Conservation (phyloP, 2,329 filamentous ascomycete species). For the Ophiognomonia clavigignenti-juglandacearum region DNA sequence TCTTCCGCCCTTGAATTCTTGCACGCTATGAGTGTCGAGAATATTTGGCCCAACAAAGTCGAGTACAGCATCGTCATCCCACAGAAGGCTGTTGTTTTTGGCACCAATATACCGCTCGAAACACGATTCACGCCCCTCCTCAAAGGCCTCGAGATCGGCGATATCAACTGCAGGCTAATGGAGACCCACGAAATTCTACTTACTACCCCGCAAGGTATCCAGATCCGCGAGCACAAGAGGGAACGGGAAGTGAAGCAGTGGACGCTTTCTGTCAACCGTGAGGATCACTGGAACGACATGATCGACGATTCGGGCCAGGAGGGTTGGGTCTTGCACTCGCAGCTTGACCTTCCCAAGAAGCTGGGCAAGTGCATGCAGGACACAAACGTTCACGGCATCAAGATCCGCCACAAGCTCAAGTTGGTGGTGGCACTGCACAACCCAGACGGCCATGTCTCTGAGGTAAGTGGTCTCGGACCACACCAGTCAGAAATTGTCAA, state of each 20-base stretch:
- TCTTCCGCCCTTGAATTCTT: slow-evolving; percentile 71
- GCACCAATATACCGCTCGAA: slow-evolving; percentile 77
- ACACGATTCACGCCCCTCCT: slow-evolving; percentile 84
- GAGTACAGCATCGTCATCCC: slow-evolving; percentile 93
- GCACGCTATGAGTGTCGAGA: slow-evolving; percentile 92
- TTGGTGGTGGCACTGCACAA: slow-evolving; percentile 89
- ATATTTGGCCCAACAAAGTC: slow-evolving; percentile 96
- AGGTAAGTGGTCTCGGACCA: slow-evolving; percentile 47
- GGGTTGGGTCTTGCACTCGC: slow-evolving; percentile 58
- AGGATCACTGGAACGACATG: slow-evolving; percentile 64
- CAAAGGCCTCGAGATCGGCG: slow-evolving; percentile 83
- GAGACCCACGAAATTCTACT: slow-evolving; percentile 69
- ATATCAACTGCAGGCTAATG: slow-evolving; percentile 72
- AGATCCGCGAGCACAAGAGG: slow-evolving; percentile 53
- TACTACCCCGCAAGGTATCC: slow-evolving; percentile 39
- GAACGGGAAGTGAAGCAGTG: slow-evolving; percentile 60
- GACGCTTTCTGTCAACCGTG: slow-evolving; percentile 49
- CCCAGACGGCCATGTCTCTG: slow-evolving; percentile 89
- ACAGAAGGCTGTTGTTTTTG: slow-evolving; percentile 91
- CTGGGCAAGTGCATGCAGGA: slow-evolving; percentile 84
- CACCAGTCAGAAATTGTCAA: slow-evolving; percentile 4
- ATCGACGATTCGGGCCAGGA: slow-evolving; percentile 64
- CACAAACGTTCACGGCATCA: slow-evolving; percentile 82
- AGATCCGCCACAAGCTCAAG: slow-evolving; percentile 87
- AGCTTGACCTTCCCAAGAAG: slow-evolving; percentile 70